phyloP scores from a whole-genome alignment of 1,284 basidiomycete species.

The Gymnopus androsaceus region DNA sequence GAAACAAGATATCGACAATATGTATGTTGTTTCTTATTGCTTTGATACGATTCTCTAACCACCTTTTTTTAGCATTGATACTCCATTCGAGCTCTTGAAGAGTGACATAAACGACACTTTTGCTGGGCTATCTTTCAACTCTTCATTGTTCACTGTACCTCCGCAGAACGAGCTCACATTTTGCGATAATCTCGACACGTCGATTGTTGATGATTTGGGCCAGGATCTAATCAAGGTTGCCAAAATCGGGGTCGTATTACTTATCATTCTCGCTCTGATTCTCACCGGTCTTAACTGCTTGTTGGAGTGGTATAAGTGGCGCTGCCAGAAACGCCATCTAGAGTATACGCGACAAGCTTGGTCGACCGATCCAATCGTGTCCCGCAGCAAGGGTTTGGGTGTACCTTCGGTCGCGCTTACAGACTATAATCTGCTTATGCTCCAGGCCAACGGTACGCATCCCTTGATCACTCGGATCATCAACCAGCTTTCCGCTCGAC shows the following conservation, averaged over 20 bases:
- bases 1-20: conserved; percentile 66
- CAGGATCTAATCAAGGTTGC: conserved; percentile 74
- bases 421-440: conserved; percentile 75
- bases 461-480: conserved; percentile 70
- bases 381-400: conserved; percentile 36
- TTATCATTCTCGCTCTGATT: conserved; percentile 63
- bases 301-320: conserved; percentile 83
- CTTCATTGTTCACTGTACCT: conserved; percentile 74
- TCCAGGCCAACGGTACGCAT: conserved; percentile 66
- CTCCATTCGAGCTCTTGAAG: conserved; percentile 84
- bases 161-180: conserved; percentile 64
- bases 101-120: conserved; percentile 88
- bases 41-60: not conserved
- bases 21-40: conserved; percentile 51
- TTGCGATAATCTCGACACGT: conserved; percentile 77
- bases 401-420: conserved; percentile 60
- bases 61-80: conserved; percentile 61
- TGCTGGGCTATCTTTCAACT: conserved; percentile 66
- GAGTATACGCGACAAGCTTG: conserved; percentile 73
- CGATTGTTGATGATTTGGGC: conserved; percentile 82
- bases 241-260: conserved; percentile 74
- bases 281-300: conserved; percentile 67
- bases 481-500: conserved; percentile 49
- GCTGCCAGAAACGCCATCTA: conserved; percentile 63
- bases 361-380: conserved; percentile 66